Base-by-base conservation (phyloP, 129 eudicot genomes). In the Flaveria ramosissima region DNA sequence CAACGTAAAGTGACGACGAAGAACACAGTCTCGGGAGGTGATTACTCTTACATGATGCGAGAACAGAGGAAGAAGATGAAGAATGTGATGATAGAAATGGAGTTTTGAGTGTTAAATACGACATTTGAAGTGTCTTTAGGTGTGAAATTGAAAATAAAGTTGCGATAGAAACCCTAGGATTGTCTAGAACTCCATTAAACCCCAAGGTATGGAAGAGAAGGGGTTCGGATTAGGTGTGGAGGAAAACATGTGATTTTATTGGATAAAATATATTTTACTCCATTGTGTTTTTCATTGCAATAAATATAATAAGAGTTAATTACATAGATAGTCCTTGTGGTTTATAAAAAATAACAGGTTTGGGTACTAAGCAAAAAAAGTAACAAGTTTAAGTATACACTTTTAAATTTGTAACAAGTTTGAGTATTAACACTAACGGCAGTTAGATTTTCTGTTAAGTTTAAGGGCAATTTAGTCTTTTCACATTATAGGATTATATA, bases 51-150 rank as follows among this genome's bases (percentile, higher is more conserved):
- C 73, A 72, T 6, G 85, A 81, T 41, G 78, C 72, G 9, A 75
- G 53, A 51, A 85, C 69, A 26, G 77, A 65, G 3, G 88, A 74
- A 15, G 89, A 78, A 14, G 87, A 73, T 46, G 89, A 68, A 68
- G 83, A 74, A 46, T 77, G 73, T 13, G 76, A 62, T n/a, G 82
- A 52, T 62, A 68, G 27, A 53, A 85, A 65, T 11, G 81, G 73
- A 0, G 85, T 74, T 76, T 83, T 86, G 39, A 88, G 43, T 45
- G 87, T 74, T 66, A 84, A 48, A 47, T 76, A 91, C 68, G 88
- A 86, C 94, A 91, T 91, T 80, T 79, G 73, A 51, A 56, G 51
- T 68, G 15, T 68, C 60, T 50, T 66, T 43, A 12, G 11, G 47
- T 42, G 26, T 81, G 48, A 52, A 17, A 11, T 68, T 59, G 84